Conservation (phyloP, 139 green algal species). For the Volvox africanus region DNA sequence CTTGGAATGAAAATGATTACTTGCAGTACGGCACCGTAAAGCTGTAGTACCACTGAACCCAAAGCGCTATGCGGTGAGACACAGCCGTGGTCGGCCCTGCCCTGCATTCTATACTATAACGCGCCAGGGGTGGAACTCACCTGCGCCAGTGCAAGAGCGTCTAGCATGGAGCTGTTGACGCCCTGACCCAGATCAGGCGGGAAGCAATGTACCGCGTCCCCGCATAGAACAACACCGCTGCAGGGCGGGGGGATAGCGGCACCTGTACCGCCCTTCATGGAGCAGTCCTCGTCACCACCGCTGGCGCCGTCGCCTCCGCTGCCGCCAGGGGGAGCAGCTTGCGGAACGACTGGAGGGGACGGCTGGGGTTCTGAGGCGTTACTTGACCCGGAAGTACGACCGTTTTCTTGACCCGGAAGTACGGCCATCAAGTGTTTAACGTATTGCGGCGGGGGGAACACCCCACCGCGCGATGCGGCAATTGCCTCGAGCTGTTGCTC, state of each 20-base stretch:
- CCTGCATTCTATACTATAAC: no score
- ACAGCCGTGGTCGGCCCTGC: no score
- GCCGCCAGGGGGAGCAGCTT: background rate
- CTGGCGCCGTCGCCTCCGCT: background rate
- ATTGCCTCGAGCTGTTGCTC: background rate
- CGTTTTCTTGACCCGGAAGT: background rate
- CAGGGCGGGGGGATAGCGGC: background rate
- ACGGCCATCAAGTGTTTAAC: conserved; percentile 33
- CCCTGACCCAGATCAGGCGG: conserved; percentile 62
- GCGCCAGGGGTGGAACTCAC: background rate
- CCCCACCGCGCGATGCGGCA: conserved; percentile 18
- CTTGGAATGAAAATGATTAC: no score
- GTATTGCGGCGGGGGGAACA: conserved; percentile 42
- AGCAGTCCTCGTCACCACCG: background rate
- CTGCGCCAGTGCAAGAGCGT: conserved; percentile 42
- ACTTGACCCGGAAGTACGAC: no score
- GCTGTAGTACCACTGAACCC: no score
- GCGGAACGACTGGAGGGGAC: no score
- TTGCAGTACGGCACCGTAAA: no score
- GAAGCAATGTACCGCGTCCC: conserved; percentile 57
- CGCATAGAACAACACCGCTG: conserved; percentile 35
- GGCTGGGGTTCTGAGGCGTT: no score
- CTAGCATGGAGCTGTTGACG: conserved; percentile 55
- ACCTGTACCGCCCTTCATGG: background rate
- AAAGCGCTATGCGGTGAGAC: no score